Percentiles rank a stretch among this genome's conserved stretches.
phyloP scores from a whole-genome alignment of 495 filamentous ascomycete genomes.

The Talaromyces thailandensis region DNA sequence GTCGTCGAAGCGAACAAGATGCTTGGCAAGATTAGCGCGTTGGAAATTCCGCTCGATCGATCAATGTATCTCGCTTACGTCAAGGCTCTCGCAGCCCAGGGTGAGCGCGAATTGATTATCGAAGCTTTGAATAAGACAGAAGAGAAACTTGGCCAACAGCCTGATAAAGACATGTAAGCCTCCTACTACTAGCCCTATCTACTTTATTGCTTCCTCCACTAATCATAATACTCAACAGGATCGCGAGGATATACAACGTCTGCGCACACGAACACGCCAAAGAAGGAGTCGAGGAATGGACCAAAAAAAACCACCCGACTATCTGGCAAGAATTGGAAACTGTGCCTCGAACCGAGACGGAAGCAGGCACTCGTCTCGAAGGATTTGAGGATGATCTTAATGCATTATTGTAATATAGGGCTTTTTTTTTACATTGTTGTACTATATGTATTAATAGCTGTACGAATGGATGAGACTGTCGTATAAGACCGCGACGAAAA shows the following conservation, averaged over 20 bases:
- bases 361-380: conserved; percentile 28
- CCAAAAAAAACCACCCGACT: conserved; percentile 52
- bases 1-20: conserved; percentile 58
- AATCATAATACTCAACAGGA: conserved; percentile 27
- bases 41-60: conserved; percentile 68
- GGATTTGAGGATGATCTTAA: conserved; percentile 17
- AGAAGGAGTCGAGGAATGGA: conserved; percentile 64
- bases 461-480: background rate
- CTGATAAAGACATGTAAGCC: conserved; percentile 64
- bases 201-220: background rate
- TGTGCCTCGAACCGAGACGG: conserved; percentile 24
- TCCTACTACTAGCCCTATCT: background rate
- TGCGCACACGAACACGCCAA: conserved; percentile 51
- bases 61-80: conserved; percentile 66
- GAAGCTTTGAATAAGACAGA: conserved; percentile 56
- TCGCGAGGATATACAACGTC: conserved; percentile 67
- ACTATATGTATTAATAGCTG: background rate
- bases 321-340: conserved; percentile 53
- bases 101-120: conserved; percentile 54
- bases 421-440: background rate
- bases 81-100: conserved; percentile 62
- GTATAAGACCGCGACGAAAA: no score
- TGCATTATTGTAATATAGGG: background rate
- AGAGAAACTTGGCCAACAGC: conserved; percentile 50
- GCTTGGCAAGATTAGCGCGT: conserved; percentile 60